Base-by-base conservation (phyloP, 129 eudicot genomes). In the Helianthus tuberosus region DNA sequence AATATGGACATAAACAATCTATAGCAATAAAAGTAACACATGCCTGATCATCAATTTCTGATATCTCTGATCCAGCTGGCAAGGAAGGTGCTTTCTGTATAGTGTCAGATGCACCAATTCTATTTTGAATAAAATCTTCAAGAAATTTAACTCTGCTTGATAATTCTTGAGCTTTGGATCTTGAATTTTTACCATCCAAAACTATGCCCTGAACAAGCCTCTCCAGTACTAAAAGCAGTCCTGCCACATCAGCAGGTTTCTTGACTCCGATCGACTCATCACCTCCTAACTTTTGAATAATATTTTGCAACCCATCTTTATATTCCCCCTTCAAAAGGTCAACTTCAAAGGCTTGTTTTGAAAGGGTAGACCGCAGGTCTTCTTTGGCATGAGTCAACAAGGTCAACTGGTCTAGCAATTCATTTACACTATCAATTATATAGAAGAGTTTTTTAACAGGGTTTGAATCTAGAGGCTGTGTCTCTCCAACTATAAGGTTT, bases 11-110 rank as follows among this genome's bases (percentile, higher is more conserved):
- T 13, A 68, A 15, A 41, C 57, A 51, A 53, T 27, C 15, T 69
- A 36, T 38, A 15, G 49, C 53, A 83, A 64, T 59, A 59, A 50
- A 50, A 11, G 63, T 23, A 50, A 53, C 49, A 79, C 69, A 81
- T 91, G 84, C 97, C 94, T 77, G 83, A 55, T 91, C 97, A 66
- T 95, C 97, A 62, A 89, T 73, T 80, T 95, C 97, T 32, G 90
- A 86, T 72, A 91, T 95, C 87, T 95, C 99, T 39, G 99, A 79
- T 55, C 75, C 72, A 79, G 86, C 53, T 66, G 97, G 71, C 80
- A 64, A 75, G 10, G 93, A 80, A 78, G 88, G 76, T 74, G 84
- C 64, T 80, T 91, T 96, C 55, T 85, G 92, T 51, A 85, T 75
- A 20, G 69, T 35, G 68, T 86, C 89, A 3, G 82, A 61, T 48